Evolutionary conservation across 1,284 basidiomycete genomes (phyloP), one percentile per base, ranked within the genome.

Genomic region (Microbotryum intermedium): DNA sequence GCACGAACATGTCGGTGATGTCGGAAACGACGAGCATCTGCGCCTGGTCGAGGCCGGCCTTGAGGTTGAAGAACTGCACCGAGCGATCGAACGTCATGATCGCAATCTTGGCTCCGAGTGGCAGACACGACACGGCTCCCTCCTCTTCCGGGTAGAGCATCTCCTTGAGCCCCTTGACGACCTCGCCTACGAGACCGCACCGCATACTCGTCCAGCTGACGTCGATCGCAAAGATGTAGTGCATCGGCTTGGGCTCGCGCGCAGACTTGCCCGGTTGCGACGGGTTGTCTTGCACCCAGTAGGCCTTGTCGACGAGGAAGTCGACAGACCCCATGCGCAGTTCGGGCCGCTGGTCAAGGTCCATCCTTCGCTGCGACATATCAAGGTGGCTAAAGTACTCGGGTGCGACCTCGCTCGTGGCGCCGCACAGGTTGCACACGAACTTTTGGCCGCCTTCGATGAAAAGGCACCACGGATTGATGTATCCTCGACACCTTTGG

Each of bases 401-500:
- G 11, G 84, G 75, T 2, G 82, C 76, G 25, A 94, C 91, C 77
- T 85, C 81, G 23, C 88, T 92, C 67, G 87, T 82, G 62, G 84
- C 82, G 9, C 80, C 78, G 75, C 95, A 99, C 6, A 99, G 74
- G 77, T 97, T 98, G 76, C 95, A 99, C 68, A 82, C 84, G 89
- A 92, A 98, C 67, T 81, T 83, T 63, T 83, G 82, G 4, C 95
- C 95, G 10, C 89, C 90, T 43, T 88, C 82, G 20, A 84, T 79
- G 82, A 90, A 98, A 34, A 80, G 79, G 72, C 87, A 91, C 92
- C 92, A 98, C 0, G 93, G 86, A 73, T 97, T 98, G 71, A 99
- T 82, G 75, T 98, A 99, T 0, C 82, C 90, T 67, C 90, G 81
- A 76, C 95, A 98, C 49, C 82, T 79, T 56, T 81, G 83, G 73